Conservation (phyloP, 208 protist species). For the Kentomonas sorsogonicus region DNA sequence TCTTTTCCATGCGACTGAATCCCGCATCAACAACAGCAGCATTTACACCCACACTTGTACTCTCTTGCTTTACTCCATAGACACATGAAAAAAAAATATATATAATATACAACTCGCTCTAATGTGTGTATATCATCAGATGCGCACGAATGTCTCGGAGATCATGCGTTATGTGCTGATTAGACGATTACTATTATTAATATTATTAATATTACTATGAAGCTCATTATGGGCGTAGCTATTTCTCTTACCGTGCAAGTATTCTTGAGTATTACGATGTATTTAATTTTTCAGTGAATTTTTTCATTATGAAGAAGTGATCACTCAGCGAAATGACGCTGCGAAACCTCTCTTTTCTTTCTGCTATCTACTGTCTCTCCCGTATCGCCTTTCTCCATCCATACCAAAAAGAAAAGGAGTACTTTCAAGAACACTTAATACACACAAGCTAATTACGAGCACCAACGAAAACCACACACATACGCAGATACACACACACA, state of each 20-base stretch:
- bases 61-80: background rate
- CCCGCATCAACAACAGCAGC: background rate
- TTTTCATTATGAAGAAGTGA: background rate
- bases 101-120: too few species aligned
- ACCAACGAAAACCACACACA: too few species aligned
- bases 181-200: too few species aligned
- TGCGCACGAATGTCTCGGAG: too few species aligned
- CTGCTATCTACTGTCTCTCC: background rate
- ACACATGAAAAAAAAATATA: background rate
- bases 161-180: too few species aligned
- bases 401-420: too few species aligned
- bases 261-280: background rate
- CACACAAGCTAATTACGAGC: too few species aligned
- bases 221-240: background rate
- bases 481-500: too few species aligned
- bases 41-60: background rate
- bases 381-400: too few species aligned
- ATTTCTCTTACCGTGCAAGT: background rate
- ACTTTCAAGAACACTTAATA: too few species aligned
- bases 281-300: background rate
- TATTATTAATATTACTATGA: background rate
- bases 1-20: background rate
- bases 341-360: conserved; percentile 11
- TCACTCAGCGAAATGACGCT: background rate
- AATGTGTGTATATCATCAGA: too few species aligned